Conservation (phyloP, 441 rosid genomes). For the Jatropha podagrica region DNA sequence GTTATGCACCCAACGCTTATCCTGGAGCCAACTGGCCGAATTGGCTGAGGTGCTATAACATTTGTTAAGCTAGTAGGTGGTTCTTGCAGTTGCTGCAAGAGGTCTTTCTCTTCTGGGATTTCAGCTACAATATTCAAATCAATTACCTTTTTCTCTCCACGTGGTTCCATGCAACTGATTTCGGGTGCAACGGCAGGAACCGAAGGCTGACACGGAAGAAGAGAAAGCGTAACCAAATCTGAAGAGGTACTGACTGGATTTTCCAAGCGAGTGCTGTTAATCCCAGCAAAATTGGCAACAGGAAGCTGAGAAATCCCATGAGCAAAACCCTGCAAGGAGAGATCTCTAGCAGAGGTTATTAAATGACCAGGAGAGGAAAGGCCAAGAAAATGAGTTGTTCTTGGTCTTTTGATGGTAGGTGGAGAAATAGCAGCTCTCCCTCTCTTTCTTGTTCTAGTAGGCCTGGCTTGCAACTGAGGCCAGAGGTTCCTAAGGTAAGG, state of each 20-base stretch:
- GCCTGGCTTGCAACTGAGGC: conserved; percentile 84
- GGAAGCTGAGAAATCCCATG: conserved; percentile 37
- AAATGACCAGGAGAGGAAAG: conserved; percentile 36
- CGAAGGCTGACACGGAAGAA: conserved; percentile 49
- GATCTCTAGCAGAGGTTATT: conserved; percentile 32
- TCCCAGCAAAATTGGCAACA: conserved; percentile 26
- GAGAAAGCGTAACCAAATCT: conserved; percentile 69
- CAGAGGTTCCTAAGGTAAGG: conserved; percentile 73
- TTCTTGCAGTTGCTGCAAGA: conserved; percentile 62
- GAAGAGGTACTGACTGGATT: conserved; percentile 28
- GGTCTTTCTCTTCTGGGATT: conserved; percentile 61
- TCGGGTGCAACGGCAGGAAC: conserved; percentile 24
- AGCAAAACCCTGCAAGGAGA: conserved; percentile 48
- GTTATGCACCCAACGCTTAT: conserved; percentile 61
- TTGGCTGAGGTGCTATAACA: conserved; percentile 64
- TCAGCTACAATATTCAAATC: conserved; percentile 62
- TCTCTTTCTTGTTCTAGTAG: conserved; percentile 86
- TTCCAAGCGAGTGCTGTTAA: conserved; percentile 26
- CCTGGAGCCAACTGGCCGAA: conserved; percentile 75
- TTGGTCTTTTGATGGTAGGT: conserved; percentile 49
- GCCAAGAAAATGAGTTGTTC: conserved; percentile 35
- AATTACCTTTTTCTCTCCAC: conserved; percentile 30
- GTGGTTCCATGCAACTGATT: conserved; percentile 39
- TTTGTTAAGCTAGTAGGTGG: conserved; percentile 22
- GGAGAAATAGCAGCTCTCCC: conserved; percentile 61